Conservation (phyloP, 179 eudicot genomes). For the Monotropa hypopitys region DNA sequence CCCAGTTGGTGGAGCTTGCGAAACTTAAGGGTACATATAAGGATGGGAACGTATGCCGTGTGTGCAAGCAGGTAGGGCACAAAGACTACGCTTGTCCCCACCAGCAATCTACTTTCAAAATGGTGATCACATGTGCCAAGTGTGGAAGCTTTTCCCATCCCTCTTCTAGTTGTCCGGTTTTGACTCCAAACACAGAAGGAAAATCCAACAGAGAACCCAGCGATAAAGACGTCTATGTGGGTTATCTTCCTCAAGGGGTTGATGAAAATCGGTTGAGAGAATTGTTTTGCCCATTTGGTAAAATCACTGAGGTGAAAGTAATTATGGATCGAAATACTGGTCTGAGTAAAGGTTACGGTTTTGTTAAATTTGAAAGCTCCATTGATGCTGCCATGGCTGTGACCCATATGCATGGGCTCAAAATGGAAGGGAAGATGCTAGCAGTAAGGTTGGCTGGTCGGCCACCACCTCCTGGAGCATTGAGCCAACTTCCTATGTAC, state of each 20-base stretch:
- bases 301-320: constrained; percentile 4
- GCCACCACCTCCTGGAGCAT: background rate
- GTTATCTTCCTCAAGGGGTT: constrained; percentile 15
- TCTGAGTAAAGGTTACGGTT: constrained; percentile 13
- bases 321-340: constrained; percentile 7
- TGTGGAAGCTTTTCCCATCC: constrained; percentile 16
- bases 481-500: background rate
- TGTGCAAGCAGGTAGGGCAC: constrained; percentile 25
- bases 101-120: constrained; percentile 9
- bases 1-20: constrained; percentile 23
- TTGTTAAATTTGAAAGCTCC: constrained; percentile 13
- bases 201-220: constrained; percentile 4
- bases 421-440: constrained; percentile 12
- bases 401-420: constrained; percentile 11
- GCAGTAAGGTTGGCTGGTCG: constrained; percentile 18
- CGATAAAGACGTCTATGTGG: constrained; percentile 12
- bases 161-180: constrained; percentile 6
- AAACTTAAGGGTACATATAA: constrained; percentile 14
- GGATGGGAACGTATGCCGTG: constrained; percentile 4
- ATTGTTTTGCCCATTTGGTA: constrained; percentile 17
- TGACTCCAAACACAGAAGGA: background rate
- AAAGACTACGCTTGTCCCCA: constrained; percentile 19
- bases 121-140: constrained; percentile 6
- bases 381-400: constrained; percentile 14
- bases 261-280: constrained; percentile 11